phyloP scores from a whole-genome alignment of 2,329 filamentous ascomycete genomes.

The Fonsecaea erecta region DNA sequence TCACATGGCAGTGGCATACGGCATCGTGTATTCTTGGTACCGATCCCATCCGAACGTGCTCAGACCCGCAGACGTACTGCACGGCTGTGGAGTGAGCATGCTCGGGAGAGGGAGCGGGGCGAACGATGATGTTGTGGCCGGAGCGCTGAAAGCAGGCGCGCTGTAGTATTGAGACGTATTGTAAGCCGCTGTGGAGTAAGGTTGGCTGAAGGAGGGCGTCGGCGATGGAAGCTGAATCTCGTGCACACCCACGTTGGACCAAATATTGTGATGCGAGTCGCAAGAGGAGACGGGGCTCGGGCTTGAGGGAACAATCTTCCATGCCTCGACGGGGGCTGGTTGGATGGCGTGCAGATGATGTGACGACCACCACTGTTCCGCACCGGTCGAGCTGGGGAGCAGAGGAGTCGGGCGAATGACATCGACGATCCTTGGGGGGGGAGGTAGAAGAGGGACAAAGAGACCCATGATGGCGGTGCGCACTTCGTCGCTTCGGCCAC shows the following conservation, averaged over 20 bases:
- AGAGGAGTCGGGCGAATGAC: conserved; percentile 84
- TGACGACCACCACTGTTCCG: conserved; percentile 81
- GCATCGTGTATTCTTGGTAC: conserved; percentile 77
- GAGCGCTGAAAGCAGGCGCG: conserved; percentile 71
- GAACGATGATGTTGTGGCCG: conserved; percentile 50
- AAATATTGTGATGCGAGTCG: conserved; percentile 74
- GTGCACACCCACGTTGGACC: conserved; percentile 76
- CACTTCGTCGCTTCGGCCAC: conserved; percentile 90
- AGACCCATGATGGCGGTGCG: conserved; percentile 82
- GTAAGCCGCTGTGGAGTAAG: conserved; percentile 71
- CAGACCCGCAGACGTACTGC: conserved; percentile 77
- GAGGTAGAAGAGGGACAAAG: conserved; percentile 83
- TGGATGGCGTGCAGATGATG: conserved; percentile 67
- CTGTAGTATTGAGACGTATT: conserved; percentile 71
- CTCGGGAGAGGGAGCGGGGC: conserved; percentile 81
- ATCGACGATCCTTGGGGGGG: conserved; percentile 84
- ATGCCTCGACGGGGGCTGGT: conserved; percentile 77
- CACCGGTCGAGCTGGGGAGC: conserved; percentile 78
- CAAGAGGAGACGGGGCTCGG: conserved; percentile 75
- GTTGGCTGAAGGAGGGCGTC: conserved; percentile 77
- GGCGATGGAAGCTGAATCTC: conserved; percentile 78
- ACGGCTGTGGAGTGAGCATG: conserved; percentile 79
- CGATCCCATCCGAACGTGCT: conserved; percentile 83
- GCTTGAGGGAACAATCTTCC: conserved; percentile 89
- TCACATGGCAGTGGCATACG: conserved; percentile 81